Percentiles rank a stretch among this genome's conserved stretches.
These are phyloP conservation scores for Crepidotus variabilis DNA, from an alignment of 768 basidiomycete genomes.

Conservation along the genomic window DNA sequence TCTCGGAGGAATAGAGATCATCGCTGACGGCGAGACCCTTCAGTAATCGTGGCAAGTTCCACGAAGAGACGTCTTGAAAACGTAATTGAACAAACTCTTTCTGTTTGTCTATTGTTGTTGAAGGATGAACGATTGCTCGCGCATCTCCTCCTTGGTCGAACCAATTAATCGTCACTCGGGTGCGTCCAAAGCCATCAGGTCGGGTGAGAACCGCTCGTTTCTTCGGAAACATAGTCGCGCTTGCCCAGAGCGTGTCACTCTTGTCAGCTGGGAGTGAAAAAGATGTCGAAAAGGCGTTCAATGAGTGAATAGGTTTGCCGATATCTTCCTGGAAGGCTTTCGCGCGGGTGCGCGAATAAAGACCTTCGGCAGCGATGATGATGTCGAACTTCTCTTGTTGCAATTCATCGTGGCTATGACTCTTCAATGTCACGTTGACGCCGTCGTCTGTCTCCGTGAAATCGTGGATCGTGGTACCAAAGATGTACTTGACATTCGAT, in stretches of 20 bases:
- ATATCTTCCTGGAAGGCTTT: slow-evolving; percentile 3
- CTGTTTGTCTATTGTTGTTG: not conserved
- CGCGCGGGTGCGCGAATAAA: slow-evolving; percentile 3
- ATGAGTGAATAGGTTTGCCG: not conserved
- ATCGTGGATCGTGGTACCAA: slow-evolving; percentile 1
- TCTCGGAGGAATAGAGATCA: slow-evolving; percentile 1
- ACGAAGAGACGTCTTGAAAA: not conserved
- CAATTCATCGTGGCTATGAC: not conserved
- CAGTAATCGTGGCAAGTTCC: not conserved
- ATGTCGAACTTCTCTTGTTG: slow-evolving; percentile 1
- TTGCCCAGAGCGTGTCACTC: not conserved
- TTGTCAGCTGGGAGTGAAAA: slow-evolving; percentile 2
- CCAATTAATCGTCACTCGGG: not conserved
- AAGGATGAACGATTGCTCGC: slow-evolving; percentile 1
- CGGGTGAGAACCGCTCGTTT: not conserved
- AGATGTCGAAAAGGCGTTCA: not conserved
- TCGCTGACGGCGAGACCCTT: not conserved
- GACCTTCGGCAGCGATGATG: slow-evolving; percentile 3
- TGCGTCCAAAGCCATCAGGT: slow-evolving; percentile 2
- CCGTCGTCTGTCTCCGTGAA: slow-evolving; percentile 2
- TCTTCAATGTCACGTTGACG: slow-evolving; percentile 1
- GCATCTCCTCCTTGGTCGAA: not conserved
- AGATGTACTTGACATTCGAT: not conserved
- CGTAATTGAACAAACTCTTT: not conserved
- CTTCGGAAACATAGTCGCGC: not conserved